Base-by-base conservation (phyloP, 768 basidiomycete species). In the Neoboletus magnificus region DNA sequence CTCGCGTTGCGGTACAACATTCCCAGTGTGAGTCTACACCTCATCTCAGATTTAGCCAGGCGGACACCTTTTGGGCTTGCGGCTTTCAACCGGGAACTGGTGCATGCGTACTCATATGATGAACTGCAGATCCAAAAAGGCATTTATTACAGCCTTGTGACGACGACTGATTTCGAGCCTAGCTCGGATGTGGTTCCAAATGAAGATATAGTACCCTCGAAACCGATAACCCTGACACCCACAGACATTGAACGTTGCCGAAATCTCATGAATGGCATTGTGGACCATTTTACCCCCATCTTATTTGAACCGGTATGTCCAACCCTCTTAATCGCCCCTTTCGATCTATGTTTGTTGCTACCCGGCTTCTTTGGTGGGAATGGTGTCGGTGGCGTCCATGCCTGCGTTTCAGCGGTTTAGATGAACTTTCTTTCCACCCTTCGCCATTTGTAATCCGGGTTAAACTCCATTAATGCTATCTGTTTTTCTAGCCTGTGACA, bases 251-350 rank as follows among this genome's bases (percentile, higher is more conserved):
- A 74, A 50, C 74, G 74, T 36, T 84, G 82, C 60, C 72, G 69
- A 58, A 63, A 63, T n/a, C 74, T 86, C 33, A 80, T 85, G 78
- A 71, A 73, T 8, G 67, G 66, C 29, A 66, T 91, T 56, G 82
- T 91, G 54, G 77, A 77, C 5, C 78, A 87, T 66, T 89, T 90
- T 65, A 86, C 87, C 0, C 87, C 89, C 2, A 74, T 84, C 35
- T 71, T 91, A 0, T 91, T 91, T 67, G 88, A 88, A 2, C 80
- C 86, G 27, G 79, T 72, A 35, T 35, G 69, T 72, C 49, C 33
- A 4, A 29, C 41, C 23, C 8, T 49, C 29, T 40, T 25, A 18
- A 43, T 46, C n/a, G 12, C 27, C n/a, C 36, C 40, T 29, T 25
- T 15, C 20, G 1, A 33, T 15, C 3, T 27, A 12, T 36, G 9